Conservation (phyloP, 306 rosid genomes). For the Begonia loranthoides region DNA sequence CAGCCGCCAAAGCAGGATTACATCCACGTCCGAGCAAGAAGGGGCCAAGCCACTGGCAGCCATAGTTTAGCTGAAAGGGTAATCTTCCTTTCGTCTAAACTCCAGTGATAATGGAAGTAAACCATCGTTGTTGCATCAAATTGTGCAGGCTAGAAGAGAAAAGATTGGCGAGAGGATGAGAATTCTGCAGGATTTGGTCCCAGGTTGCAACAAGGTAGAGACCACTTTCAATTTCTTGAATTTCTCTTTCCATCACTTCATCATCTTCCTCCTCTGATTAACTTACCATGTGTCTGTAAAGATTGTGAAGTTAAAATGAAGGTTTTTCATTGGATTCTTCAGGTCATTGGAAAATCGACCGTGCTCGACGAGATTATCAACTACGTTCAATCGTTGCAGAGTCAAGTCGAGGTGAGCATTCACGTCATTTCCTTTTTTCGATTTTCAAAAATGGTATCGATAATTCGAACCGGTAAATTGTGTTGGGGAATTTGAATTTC, state of each 20-base stretch:
- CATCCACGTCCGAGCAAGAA: too few species aligned
- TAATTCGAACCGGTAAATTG: background rate
- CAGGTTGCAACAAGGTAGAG: conserved; percentile 10
- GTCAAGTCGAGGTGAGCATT: conserved; percentile 73
- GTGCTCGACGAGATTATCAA: conserved; percentile 95
- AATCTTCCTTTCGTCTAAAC: too few species aligned
- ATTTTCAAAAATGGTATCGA: background rate
- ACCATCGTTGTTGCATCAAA: too few species aligned
- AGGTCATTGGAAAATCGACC: conserved; percentile 91
- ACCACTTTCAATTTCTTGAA: too few species aligned
- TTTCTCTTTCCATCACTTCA: too few species aligned
- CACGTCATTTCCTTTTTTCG: conserved; percentile 2
- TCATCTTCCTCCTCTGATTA: background rate
- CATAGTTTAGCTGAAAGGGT: background rate
- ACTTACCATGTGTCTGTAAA: too few species aligned
- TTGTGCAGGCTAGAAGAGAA: background rate
- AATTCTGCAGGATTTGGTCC: too few species aligned
- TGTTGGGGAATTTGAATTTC: conserved; percentile 5
- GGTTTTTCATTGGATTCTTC: conserved; percentile 19
- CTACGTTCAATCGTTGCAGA: conserved; percentile 85
- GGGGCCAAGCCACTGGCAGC: too few species aligned
- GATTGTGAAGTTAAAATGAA: too few species aligned
- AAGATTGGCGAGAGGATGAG: background rate
- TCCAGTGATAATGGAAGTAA: too few species aligned
- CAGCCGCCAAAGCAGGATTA: too few species aligned